phyloP scores from a whole-genome alignment of 495 filamentous ascomycete genomes.

The Penicillium coprophilum region DNA sequence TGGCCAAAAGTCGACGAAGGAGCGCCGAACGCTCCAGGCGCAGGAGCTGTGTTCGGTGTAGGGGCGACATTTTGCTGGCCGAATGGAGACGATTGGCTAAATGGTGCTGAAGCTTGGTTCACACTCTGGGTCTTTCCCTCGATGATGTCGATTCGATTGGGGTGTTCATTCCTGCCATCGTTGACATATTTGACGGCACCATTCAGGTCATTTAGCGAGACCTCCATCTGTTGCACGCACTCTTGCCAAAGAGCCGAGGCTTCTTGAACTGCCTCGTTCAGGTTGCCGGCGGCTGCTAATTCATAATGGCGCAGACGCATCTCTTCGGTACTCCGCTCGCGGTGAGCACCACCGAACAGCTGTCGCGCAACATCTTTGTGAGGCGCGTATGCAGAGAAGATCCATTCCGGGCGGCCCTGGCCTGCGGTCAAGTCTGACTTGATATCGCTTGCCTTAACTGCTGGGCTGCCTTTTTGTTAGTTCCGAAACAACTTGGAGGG shows the following conservation, averaged over 20 bases:
- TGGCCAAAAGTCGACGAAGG: conserved; percentile 26
- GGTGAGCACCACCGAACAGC: conserved; percentile 72
- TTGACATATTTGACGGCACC: conserved; percentile 72
- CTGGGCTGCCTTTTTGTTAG: conserved; percentile 41
- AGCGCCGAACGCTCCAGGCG: conserved; percentile 18
- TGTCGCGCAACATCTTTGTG: conserved; percentile 69
- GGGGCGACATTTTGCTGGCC: conserved; percentile 25
- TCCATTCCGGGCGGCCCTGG: conserved; percentile 70
- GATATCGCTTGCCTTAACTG: conserved; percentile 56
- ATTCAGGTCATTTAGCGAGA: conserved; percentile 62
- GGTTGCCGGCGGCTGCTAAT: conserved; percentile 56
- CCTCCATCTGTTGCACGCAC: conserved; percentile 67
- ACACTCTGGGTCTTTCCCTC: conserved; percentile 40
- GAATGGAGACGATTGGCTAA: conserved; percentile 41
- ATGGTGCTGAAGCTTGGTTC: conserved; percentile 25
- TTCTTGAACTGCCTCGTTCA: conserved; percentile 64
- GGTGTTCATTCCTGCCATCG: conserved; percentile 68
- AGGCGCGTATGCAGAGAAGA: conserved; percentile 80
- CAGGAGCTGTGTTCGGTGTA: conserved; percentile 13
- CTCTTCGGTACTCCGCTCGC: conserved; percentile 85
- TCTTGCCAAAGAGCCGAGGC: conserved; percentile 57
- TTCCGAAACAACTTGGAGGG: not conserved
- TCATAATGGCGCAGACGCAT: conserved; percentile 68
- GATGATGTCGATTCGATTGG: conserved; percentile 75
- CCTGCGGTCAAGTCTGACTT: conserved; percentile 57